Evolutionary conservation across 306 rosid genomes (phyloP).

Genomic region (Fagus crenata): DNA sequence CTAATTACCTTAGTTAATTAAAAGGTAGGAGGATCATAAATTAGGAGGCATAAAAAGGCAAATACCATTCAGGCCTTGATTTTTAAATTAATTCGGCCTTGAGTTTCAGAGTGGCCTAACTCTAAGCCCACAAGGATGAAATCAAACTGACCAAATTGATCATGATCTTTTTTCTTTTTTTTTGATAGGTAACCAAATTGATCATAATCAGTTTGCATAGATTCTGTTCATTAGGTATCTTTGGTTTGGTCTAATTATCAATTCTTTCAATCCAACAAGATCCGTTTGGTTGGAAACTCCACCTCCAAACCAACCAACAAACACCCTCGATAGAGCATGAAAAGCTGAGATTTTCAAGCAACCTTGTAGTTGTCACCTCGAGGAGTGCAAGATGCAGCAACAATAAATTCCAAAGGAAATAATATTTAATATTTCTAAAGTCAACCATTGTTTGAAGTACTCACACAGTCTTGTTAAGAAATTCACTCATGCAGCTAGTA

Average conservation of each 20-base stretch:
- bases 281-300: neutral
- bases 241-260: neutral
- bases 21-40: neutral
- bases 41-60: neutral
- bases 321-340: neutral
- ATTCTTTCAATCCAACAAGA: neutral
- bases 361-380: neutral
- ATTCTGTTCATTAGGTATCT: neutral
- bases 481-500: constrained; percentile 11
- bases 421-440: neutral
- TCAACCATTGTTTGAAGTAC: neutral
- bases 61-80: neutral
- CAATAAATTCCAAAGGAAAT: neutral
- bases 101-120: neutral
- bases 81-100: neutral
- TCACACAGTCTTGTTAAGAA: constrained; percentile 7
- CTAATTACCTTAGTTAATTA: neutral
- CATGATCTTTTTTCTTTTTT: neutral
- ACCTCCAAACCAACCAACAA: neutral
- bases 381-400: too few species aligned
- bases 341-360: neutral
- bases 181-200: neutral
- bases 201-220: neutral
- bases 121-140: neutral
- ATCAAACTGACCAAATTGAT: neutral